Evolutionary conservation across 129 eudicot species (phyloP).

Genomic region (Centrapalus pauciflorus): DNA sequence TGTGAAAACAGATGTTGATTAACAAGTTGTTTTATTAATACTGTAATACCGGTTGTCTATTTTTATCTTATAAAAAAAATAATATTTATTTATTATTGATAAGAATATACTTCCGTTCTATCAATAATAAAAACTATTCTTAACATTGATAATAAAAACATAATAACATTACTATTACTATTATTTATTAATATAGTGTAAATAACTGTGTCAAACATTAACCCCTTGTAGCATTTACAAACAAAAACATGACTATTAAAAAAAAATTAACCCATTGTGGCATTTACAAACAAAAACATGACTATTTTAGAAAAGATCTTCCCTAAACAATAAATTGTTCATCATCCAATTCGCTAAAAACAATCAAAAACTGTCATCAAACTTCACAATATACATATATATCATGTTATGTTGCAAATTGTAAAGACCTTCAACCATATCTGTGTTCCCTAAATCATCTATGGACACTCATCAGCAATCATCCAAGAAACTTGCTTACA

Average conservation of each 20-base stretch:
- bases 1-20: too few relatives aligned
- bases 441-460: neutral
- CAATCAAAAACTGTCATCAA: neutral
- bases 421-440: neutral
- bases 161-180: too few relatives aligned
- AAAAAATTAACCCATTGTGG: neutral
- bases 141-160: too few relatives aligned
- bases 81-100: too few relatives aligned
- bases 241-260: neutral
- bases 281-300: neutral
- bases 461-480: neutral
- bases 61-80: too few relatives aligned
- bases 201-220: too few relatives aligned
- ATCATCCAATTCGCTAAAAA: neutral
- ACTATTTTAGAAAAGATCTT: neutral
- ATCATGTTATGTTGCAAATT: slow-evolving; percentile 1
- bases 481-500: slow-evolving; percentile 5
- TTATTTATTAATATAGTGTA: too few relatives aligned
- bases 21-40: too few relatives aligned
- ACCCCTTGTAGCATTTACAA: neutral
- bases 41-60: too few relatives aligned
- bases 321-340: neutral
- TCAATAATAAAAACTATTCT: too few relatives aligned
- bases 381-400: neutral
- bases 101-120: too few relatives aligned